phyloP scores from a whole-genome alignment of 2,329 filamentous ascomycete species.

The Diplodia seriata region DNA sequence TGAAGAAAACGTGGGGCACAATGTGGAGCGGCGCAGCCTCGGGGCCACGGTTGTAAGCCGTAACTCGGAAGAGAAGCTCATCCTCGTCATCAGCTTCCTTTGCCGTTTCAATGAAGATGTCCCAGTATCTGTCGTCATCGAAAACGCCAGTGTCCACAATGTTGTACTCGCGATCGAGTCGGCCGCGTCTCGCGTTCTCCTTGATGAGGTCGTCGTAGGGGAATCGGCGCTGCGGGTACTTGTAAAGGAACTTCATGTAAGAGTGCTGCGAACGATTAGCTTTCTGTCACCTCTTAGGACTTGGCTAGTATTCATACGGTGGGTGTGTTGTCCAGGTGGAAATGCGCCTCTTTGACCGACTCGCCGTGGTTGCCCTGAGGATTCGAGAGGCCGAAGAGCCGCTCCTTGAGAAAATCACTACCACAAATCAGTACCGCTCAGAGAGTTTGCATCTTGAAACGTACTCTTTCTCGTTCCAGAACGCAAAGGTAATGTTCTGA shows the following conservation, averaged over 20 bases:
- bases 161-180: conserved; percentile 86
- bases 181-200: conserved; percentile 79
- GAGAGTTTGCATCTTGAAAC: conserved; percentile 40
- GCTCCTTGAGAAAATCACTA: conserved; percentile 91
- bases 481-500: conserved; percentile 93
- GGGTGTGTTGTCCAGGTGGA: conserved; percentile 94
- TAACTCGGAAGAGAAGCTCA: conserved; percentile 90
- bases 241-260: conserved; percentile 99
- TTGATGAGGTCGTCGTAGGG: conserved; percentile 88
- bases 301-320: conserved; percentile 54
- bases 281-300: conserved; percentile 38
- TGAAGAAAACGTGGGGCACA: conserved; percentile 93
- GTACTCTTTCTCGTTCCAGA: conserved; percentile 97
- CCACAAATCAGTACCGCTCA: conserved; percentile 48
- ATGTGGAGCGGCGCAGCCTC: conserved; percentile 92
- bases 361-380: conserved; percentile 97
- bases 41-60: conserved; percentile 92
- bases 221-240: conserved; percentile 90
- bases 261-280: conserved; percentile 69
- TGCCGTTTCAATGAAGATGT: conserved; percentile 94
- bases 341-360: conserved; percentile 95
- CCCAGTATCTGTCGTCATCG: conserved; percentile 90
- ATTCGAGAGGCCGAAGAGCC: conserved; percentile 93
- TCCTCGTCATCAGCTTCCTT: conserved; percentile 93
- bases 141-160: conserved; percentile 88